phyloP scores from a whole-genome alignment of 2,329 filamentous ascomycete genomes.

The Pseudogymnoascus sp. region DNA sequence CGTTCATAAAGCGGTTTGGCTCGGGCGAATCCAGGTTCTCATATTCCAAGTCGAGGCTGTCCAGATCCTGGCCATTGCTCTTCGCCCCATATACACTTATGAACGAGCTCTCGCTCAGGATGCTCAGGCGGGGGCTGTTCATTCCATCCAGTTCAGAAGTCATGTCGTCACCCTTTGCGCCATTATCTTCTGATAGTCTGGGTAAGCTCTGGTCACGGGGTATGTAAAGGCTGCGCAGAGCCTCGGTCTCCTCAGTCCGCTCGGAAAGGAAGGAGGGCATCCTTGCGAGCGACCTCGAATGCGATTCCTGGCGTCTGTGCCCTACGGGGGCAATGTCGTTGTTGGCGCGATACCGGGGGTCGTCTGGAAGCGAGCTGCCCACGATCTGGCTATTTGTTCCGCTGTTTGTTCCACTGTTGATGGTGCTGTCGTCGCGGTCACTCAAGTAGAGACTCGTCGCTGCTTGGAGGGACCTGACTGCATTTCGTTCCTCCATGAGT shows the following conservation, averaged over 20 bases:
- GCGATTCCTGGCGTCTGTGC: conserved; percentile 22
- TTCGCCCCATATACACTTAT: conserved; percentile 52
- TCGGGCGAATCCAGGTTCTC: not conserved
- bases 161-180: conserved; percentile 24
- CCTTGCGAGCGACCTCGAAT: conserved; percentile 36
- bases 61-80: conserved; percentile 12
- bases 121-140: conserved; percentile 52
- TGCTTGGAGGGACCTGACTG: conserved; percentile 42
- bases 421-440: conserved; percentile 15
- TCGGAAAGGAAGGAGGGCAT: conserved; percentile 61
- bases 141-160: conserved; percentile 26
- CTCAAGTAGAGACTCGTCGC: conserved; percentile 18
- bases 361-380: conserved; percentile 21
- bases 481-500: conserved; percentile 43
- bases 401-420: conserved; percentile 15
- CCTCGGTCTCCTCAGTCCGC: conserved; percentile 48
- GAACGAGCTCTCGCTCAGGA: conserved; percentile 61
- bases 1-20: conserved; percentile 5
- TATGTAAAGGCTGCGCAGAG: conserved; percentile 47
- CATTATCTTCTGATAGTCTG: conserved; percentile 35
- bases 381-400: conserved; percentile 12
- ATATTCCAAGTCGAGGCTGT: conserved; percentile 5
- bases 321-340: not conserved
- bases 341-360: not conserved
- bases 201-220: conserved; percentile 40